phyloP scores from a whole-genome alignment of 257 asterid genomes.

The Euphrasia confusa region DNA sequence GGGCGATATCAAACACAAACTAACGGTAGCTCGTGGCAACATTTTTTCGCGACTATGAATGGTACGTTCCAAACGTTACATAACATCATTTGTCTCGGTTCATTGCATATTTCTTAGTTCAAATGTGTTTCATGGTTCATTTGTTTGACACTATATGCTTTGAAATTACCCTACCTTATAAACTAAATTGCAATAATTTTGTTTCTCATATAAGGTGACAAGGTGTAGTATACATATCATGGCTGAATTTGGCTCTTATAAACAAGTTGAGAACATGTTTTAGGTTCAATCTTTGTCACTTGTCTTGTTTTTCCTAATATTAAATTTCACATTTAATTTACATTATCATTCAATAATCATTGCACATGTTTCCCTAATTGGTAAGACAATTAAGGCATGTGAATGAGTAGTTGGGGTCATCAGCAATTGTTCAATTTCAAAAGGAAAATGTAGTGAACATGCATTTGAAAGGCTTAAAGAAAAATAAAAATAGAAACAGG shows the following conservation, averaged over 20 bases:
- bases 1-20: no score
- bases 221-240: background rate
- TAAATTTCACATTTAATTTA: background rate
- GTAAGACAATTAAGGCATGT: background rate
- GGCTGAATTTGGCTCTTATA: background rate
- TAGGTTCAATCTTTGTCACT: constrained; percentile 20
- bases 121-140: no score
- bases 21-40: no score
- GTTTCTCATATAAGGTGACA: background rate
- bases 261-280: constrained; percentile 12
- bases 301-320: background rate
- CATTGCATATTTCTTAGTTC: no score
- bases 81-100: background rate
- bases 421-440: no score
- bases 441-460: no score
- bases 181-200: background rate
- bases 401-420: no score
- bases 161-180: background rate
- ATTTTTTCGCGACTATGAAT: no score
- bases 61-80: no score
- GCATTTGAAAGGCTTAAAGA: no score
- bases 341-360: background rate
- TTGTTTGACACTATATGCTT: background rate
- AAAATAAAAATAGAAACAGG: no score
- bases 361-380: background rate